Evolutionary conservation across 2,329 filamentous ascomycete genomes (phyloP), one percentile per base, ranked within the genome.

Genomic region (Talaromyces pinophilus): DNA sequence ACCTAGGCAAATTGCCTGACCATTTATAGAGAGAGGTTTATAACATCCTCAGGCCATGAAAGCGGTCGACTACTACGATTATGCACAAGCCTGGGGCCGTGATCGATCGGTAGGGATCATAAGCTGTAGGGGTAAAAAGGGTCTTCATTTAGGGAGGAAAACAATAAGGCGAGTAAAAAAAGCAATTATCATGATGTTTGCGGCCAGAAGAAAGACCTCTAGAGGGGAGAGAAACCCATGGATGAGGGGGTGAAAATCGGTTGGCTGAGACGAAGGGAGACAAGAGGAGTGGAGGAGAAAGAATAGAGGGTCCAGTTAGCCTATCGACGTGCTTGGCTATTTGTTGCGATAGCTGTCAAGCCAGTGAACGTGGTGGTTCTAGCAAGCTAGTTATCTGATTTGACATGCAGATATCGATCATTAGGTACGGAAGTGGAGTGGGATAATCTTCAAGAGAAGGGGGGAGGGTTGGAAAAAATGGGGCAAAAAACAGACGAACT

Each of bases 11-110:
- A 46, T 59, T 38, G 59, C 46, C 40, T 60, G 65, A 74, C 76
- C 74, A 78, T 74, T 75, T 71, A 76, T 72, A 72, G 70, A 76
- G 71, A 75, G 76, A 75, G 73, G 75, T 76, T 72, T 75, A 75
- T 75, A 71, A 73, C 52, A 67, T 68, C 63, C 70, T 69, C 69
- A 63, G 70, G 70, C 66, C 67, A 59, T 68, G 69, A 59, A 59
- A 63, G 69, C 69, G 33, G 67, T 35, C 60, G 61, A 68, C 19
- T 25, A n/a, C 17, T 62, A 48, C 25, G 54, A 62, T 65, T 60
- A 55, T 64, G 54, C 42, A 60, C 54, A 30, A 54, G 38, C 50
- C 54, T 52, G 65, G 42, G 52, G 28, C 59, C 54, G 19, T 63
- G 59, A 61, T 64, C 59, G 63, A 61, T 64, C 61, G 54, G 52